phyloP scores from a whole-genome alignment of 2,329 filamentous ascomycete species.

The Neobulgaria alba region DNA sequence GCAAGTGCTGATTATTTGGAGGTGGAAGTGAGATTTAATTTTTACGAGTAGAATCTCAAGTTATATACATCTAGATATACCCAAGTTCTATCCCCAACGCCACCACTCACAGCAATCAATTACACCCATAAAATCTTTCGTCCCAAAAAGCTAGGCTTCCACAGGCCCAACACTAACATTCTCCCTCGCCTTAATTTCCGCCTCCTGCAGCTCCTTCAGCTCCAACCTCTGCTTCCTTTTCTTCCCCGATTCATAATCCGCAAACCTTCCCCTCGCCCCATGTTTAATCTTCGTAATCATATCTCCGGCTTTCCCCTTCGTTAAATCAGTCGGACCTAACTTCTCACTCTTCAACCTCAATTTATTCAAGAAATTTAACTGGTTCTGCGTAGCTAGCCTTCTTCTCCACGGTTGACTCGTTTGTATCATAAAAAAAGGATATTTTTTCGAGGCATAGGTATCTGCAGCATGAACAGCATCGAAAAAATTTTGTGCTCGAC shows the following conservation, averaged over 20 bases:
- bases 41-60: no score
- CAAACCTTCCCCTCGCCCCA: constrained; percentile 61
- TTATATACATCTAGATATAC: no score
- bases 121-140: no score
- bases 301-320: constrained; percentile 73
- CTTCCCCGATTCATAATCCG: constrained; percentile 42
- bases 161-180: constrained; percentile 46
- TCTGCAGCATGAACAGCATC: constrained; percentile 80
- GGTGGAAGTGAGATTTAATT: no score
- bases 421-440: constrained; percentile 58
- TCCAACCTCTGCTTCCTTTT: constrained; percentile 37
- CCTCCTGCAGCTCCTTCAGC: constrained; percentile 32
- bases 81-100: no score
- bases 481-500: constrained; percentile 54
- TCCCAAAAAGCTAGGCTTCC: background rate
- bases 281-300: constrained; percentile 91
- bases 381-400: constrained; percentile 51
- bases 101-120: no score
- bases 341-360: constrained; percentile 45
- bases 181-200: constrained; percentile 38
- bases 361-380: constrained; percentile 65
- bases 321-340: constrained; percentile 49
- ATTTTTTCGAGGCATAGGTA: constrained; percentile 62
- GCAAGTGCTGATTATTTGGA: no score
- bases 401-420: constrained; percentile 63